These are phyloP conservation scores for Dioszegia aurantiaca DNA, from an alignment of 768 basidiomycete genomes.

Conservation along the genomic window DNA sequence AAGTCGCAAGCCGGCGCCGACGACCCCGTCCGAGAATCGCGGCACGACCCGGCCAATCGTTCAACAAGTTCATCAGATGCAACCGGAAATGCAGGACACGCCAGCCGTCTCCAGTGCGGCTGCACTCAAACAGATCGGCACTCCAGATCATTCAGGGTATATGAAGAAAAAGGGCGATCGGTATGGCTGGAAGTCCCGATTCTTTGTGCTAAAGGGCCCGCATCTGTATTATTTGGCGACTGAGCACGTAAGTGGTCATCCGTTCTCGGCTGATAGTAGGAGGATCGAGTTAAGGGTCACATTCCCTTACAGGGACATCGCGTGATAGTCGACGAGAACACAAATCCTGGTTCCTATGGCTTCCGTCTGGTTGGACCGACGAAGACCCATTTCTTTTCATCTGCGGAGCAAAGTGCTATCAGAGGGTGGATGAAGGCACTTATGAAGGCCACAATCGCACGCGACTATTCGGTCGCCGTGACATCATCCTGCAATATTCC, in stretches of 20 bases:
- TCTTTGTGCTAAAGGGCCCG: conserved; percentile 86
- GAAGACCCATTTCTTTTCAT: conserved; percentile 86
- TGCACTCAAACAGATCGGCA: conserved; percentile 85
- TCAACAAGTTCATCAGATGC: conserved; percentile 35
- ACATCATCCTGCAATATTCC: conserved; percentile 95
- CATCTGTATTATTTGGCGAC: conserved; percentile 84
- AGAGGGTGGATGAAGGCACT: conserved; percentile 99
- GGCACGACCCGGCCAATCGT: conserved; percentile 20
- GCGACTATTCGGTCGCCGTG: conserved; percentile 90
- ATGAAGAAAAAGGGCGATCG: conserved; percentile 93
- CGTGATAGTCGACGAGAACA: conserved; percentile 85
- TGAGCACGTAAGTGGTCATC: conserved; percentile 55
- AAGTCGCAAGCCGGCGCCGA: conserved; percentile 72
- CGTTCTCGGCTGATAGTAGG: conserved; percentile 52
- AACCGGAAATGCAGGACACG: conserved; percentile 29
- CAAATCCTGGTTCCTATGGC: conserved; percentile 87
- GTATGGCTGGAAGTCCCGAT: conserved; percentile 92
- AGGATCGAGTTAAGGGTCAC: conserved; percentile 94
- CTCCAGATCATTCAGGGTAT: conserved; percentile 85
- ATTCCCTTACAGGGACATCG: conserved; percentile 88
- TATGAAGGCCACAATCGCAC: conserved; percentile 95
- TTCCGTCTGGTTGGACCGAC: conserved; percentile 88
- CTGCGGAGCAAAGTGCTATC: conserved; percentile 75
- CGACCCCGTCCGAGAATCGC: conserved; percentile 13
- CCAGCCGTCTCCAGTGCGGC: conserved; percentile 52